Evolutionary conservation across 2,329 filamentous ascomycete species (phyloP).

Genomic region (Penicillium sp.): DNA sequence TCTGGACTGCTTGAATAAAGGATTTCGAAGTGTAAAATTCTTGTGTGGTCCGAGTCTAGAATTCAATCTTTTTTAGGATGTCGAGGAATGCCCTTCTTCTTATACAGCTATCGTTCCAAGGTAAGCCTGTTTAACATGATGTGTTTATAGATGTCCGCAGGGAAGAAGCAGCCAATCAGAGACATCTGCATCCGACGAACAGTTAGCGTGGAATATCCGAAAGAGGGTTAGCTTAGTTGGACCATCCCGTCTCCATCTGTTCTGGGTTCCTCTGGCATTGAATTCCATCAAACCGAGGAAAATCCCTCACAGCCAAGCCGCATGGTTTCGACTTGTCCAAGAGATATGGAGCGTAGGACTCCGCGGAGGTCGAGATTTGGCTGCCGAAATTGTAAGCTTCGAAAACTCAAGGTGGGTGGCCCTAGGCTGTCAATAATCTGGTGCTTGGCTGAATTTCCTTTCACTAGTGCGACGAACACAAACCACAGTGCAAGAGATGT

Average conservation of each 20-base stretch:
- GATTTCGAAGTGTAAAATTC: background rate
- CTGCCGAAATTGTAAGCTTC: background rate
- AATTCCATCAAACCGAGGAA: background rate
- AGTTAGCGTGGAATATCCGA: background rate
- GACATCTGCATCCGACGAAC: background rate
- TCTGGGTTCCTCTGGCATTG: background rate
- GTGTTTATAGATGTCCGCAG: background rate
- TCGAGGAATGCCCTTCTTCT: background rate
- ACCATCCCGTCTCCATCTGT: too few relatives aligned
- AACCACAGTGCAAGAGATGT: conserved; percentile 47
- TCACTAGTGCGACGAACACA: conserved; percentile 48
- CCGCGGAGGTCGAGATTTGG: background rate
- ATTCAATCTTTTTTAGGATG: background rate
- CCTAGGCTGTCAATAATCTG: background rate
- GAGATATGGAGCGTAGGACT: background rate
- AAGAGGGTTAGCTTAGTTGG: background rate
- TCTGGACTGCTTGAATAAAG: background rate
- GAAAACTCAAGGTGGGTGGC: background rate
- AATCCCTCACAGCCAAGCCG: background rate
- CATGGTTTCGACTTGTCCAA: background rate
- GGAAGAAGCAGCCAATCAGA: background rate
- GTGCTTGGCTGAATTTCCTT: conserved; percentile 7
- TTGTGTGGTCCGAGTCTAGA: background rate
- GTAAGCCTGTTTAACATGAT: background rate
- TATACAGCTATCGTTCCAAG: background rate